Conservation (phyloP, 805 yeast genomes). For the Hanseniaspora clermontiae region DNA sequence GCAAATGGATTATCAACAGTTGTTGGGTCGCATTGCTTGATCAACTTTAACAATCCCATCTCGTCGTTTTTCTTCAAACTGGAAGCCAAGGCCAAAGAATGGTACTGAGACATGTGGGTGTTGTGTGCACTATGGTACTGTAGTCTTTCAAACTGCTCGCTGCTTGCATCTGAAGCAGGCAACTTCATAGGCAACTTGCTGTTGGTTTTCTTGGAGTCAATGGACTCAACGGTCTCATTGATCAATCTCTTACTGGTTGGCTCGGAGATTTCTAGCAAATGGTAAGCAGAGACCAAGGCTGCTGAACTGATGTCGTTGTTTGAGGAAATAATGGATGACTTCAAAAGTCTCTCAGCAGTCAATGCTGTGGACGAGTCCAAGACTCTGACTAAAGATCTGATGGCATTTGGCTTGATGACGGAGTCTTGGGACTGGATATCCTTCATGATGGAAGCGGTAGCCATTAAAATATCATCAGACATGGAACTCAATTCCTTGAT, state of each 20-base stretch:
- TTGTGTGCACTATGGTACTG: slow-evolving; percentile 37
- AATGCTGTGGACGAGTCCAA: slow-evolving; percentile 83
- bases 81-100: slow-evolving; percentile 83
- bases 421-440: slow-evolving; percentile 85
- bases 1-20: slow-evolving; percentile 71
- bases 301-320: slow-evolving; percentile 84
- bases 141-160: slow-evolving; percentile 33
- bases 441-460: slow-evolving; percentile 94
- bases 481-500: slow-evolving; percentile 78
- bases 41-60: slow-evolving; percentile 84
- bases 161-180: slow-evolving; percentile 24
- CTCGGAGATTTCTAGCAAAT: slow-evolving; percentile 75
- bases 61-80: slow-evolving; percentile 81
- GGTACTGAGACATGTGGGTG: slow-evolving; percentile 81
- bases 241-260: slow-evolving; percentile 89
- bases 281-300: slow-evolving; percentile 85
- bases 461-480: slow-evolving; percentile 91
- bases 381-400: slow-evolving; percentile 80
- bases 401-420: slow-evolving; percentile 85
- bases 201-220: slow-evolving; percentile 32
- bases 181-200: slow-evolving; percentile 30
- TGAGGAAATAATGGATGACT: slow-evolving; percentile 81
- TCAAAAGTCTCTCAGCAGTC: slow-evolving; percentile 83
- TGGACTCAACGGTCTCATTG: slow-evolving; percentile 88
- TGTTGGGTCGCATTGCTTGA: slow-evolving; percentile 55